phyloP scores from a whole-genome alignment of 2,329 filamentous ascomycete species.

The Boeremia lycopersici region DNA sequence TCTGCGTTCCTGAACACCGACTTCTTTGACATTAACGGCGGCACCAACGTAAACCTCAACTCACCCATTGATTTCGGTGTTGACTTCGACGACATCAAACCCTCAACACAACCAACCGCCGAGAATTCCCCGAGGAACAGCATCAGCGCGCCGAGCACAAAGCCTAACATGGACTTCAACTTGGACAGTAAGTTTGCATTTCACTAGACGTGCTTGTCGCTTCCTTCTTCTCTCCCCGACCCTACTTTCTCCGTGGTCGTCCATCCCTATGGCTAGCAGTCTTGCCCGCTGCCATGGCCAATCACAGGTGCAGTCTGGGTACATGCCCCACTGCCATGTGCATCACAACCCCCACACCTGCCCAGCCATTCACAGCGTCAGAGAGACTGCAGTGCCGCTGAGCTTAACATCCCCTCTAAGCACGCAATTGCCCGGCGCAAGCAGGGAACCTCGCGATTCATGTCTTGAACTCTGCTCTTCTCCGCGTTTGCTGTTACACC shows the following conservation, averaged over 20 bases:
- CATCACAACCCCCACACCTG: conserved; percentile 37
- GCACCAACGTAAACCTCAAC: conserved; percentile 32
- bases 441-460: conserved; percentile 7
- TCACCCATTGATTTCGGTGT: conserved; percentile 37
- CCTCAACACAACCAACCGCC: conserved; percentile 19
- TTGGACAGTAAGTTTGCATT: conserved; percentile 43
- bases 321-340: conserved; percentile 17
- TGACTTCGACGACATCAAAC: conserved; percentile 34
- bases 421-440: conserved; percentile 43
- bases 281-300: conserved; percentile 25
- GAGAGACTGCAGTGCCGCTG: conserved; percentile 26
- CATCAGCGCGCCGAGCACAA: conserved; percentile 20
- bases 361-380: conserved; percentile 33
- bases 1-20: conserved; percentile 63
- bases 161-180: conserved; percentile 44
- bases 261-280: conserved; percentile 20
- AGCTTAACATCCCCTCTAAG: conserved; percentile 34
- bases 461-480: conserved; percentile 3
- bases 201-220: conserved; percentile 6
- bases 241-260: conserved; percentile 3
- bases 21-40: conserved; percentile 70
- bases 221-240: conserved; percentile 1
- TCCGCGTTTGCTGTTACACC: conserved; percentile 2
- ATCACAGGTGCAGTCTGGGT: conserved; percentile 20
- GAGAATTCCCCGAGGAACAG: conserved; percentile 22